phyloP scores from a whole-genome alignment of 352 stramenopile genomes.

The Globisporangium emineosum region DNA sequence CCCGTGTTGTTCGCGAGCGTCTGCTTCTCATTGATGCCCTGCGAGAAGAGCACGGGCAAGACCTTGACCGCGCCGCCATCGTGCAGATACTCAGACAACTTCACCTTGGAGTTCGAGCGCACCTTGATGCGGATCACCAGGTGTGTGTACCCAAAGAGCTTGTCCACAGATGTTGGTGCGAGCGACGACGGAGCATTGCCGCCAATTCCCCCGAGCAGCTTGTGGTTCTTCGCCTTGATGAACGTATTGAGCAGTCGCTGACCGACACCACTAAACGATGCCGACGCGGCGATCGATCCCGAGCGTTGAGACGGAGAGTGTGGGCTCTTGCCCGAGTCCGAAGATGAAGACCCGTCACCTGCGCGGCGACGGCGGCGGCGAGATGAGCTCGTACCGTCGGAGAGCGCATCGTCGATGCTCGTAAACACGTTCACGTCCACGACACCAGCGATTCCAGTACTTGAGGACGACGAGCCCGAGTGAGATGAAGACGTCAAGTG shows the following conservation, averaged over 20 bases:
- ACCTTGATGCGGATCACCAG: slow-evolving; percentile 84
- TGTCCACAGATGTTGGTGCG: slow-evolving; percentile 38
- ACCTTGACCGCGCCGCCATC: slow-evolving; percentile 66
- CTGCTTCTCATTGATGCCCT: slow-evolving; percentile 94
- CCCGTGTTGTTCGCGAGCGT: slow-evolving; percentile 89
- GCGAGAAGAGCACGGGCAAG: slow-evolving; percentile 74
- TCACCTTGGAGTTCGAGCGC: slow-evolving; percentile 61
- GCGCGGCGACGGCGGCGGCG: slow-evolving; percentile 23
- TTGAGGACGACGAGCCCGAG: slow-evolving; percentile 31
- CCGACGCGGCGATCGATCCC: slow-evolving; percentile 26
- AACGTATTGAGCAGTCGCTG: slow-evolving; percentile 68
- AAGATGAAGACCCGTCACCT: slow-evolving; percentile 5
- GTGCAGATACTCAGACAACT: slow-evolving; percentile 51
- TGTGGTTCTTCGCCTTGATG: slow-evolving; percentile 62
- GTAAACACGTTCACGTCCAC: slow-evolving; percentile 83
- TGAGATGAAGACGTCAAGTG: slow-evolving; percentile 16
- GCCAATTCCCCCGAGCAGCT: slow-evolving; percentile 42
- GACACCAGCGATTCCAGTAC: slow-evolving; percentile 57
- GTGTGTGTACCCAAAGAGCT: slow-evolving; percentile 64
- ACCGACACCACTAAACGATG: slow-evolving; percentile 64
- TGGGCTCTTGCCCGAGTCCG: slow-evolving; percentile 18
- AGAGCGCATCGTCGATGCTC: slow-evolving; percentile 69
- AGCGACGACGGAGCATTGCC: slow-evolving; percentile 33
- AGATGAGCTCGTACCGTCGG: slow-evolving; percentile 26
- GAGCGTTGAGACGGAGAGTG: slow-evolving; percentile 7